A percentile compares a stretch with the other conserved stretches of the same genome.
Evolutionary conservation across 441 rosid genomes (phyloP).

Genomic region (Geranium incanum): DNA sequence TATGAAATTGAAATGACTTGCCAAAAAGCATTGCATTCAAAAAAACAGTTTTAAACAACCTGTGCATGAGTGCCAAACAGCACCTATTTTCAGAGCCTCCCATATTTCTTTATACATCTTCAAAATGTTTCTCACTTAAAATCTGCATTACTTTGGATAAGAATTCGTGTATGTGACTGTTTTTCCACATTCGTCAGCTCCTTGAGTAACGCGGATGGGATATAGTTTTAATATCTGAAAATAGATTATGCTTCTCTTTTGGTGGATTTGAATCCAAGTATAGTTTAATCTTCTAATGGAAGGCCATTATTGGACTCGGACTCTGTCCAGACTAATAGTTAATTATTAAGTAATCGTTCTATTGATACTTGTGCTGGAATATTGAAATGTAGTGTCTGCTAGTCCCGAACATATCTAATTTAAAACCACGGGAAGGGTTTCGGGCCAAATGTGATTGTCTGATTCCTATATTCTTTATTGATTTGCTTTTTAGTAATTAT

Average conservation of each 20-base stretch:
- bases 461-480: slow-evolving; percentile 9
- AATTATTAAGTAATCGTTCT: slow-evolving; percentile 11
- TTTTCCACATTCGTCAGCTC: not conserved
- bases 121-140: slow-evolving; percentile 5
- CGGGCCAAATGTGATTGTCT: slow-evolving; percentile 7
- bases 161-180: not conserved
- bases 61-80: slow-evolving; percentile 15
- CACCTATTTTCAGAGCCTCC: slow-evolving; percentile 20
- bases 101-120: slow-evolving; percentile 7
- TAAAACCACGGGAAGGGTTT: slow-evolving; percentile 13
- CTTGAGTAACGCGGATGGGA: not conserved
- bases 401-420: slow-evolving; percentile 27
- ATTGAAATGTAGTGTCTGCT: slow-evolving; percentile 26
- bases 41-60: slow-evolving; percentile 17
- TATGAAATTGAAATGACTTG: no score
- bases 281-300: not conserved
- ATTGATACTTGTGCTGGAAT: slow-evolving; percentile 24
- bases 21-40: slow-evolving; percentile 18
- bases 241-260: slow-evolving; percentile 30
- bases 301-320: slow-evolving; percentile 21
- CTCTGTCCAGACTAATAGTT: slow-evolving; percentile 21
- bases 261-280: slow-evolving; percentile 24
- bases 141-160: not conserved
- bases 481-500: not conserved
- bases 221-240: slow-evolving; percentile 5